Evolutionary conservation across 805 yeast genomes (phyloP).

Genomic region (Candida mattraensis): DNA sequence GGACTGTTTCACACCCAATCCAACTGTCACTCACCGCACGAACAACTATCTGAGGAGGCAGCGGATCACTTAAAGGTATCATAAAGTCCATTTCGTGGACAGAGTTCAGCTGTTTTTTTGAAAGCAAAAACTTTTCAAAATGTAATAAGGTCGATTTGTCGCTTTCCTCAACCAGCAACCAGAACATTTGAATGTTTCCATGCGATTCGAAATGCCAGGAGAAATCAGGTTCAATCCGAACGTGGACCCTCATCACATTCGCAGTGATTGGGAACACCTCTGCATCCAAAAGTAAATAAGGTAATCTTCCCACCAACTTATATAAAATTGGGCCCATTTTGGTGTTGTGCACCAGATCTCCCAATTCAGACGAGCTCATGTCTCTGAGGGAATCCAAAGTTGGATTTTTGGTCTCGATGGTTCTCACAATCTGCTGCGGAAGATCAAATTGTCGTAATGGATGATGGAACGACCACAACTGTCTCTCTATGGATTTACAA

Average conservation of each 20-base stretch:
- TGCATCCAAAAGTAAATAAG: slow-evolving; percentile 69
- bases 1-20: slow-evolving; percentile 80
- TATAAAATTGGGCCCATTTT: slow-evolving; percentile 68
- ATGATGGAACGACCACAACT: slow-evolving; percentile 88
- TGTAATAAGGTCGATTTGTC: slow-evolving; percentile 73
- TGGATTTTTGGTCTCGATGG: slow-evolving; percentile 62
- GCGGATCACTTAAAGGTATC: slow-evolving; percentile 85
- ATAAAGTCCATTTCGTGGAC: slow-evolving; percentile 83
- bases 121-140: slow-evolving; percentile 75
- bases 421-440: slow-evolving; percentile 62
- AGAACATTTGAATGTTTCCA: slow-evolving; percentile 82
- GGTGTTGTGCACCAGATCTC: slow-evolving; percentile 83
- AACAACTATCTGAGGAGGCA: slow-evolving; percentile 86
- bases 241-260: slow-evolving; percentile 80
- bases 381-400: slow-evolving; percentile 72
- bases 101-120: slow-evolving; percentile 51
- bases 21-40: slow-evolving; percentile 81
- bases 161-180: slow-evolving; percentile 91
- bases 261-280: slow-evolving; percentile 87
- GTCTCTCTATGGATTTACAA: slow-evolving; percentile 81
- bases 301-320: slow-evolving; percentile 67
- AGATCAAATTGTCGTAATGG: slow-evolving; percentile 86
- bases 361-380: slow-evolving; percentile 72
- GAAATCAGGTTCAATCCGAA: slow-evolving; percentile 71
- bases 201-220: slow-evolving; percentile 81